Conservation (phyloP, 176 grass and related monocot species). For the Musa beccarii region DNA sequence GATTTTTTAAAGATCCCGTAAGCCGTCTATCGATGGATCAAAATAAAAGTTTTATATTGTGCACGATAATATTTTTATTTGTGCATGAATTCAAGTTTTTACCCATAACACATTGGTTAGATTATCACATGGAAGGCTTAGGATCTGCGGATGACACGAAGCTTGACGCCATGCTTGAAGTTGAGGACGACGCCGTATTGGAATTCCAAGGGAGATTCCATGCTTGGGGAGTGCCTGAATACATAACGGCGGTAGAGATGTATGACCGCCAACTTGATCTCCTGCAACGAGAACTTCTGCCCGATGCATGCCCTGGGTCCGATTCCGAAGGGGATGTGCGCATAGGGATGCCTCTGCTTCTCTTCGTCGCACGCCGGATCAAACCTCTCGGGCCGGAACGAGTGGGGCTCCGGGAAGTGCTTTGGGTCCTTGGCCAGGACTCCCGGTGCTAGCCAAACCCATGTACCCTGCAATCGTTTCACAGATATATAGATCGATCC, state of each 20-base stretch:
- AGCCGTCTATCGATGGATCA: too few species aligned
- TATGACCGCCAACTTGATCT: slow-evolving; percentile 72
- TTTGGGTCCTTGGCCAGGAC: slow-evolving; percentile 64
- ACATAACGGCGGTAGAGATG: slow-evolving; percentile 55
- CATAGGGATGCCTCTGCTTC: slow-evolving; percentile 61
- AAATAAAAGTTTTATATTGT: too few species aligned
- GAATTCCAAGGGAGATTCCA: slow-evolving; percentile 87
- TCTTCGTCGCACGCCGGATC: slow-evolving; percentile 48
- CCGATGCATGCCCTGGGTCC: slow-evolving; percentile 72
- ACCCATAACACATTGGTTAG: too few species aligned
- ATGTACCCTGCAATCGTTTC: slow-evolving; percentile 41
- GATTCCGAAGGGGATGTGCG: slow-evolving; percentile 71
- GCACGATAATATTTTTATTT: too few species aligned
- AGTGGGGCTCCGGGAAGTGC: slow-evolving; percentile 78
- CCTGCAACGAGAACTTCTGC: slow-evolving; percentile 68
- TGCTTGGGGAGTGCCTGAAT: slow-evolving; percentile 67
- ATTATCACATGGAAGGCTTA: not conserved
- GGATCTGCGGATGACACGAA: slow-evolving; percentile 35
- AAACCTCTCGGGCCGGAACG: slow-evolving; percentile 79
- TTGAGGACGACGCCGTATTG: slow-evolving; percentile 67
- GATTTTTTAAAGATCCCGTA: too few species aligned
- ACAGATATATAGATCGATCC: not conserved
- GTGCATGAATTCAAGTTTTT: too few species aligned
- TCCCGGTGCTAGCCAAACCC: slow-evolving; percentile 74
- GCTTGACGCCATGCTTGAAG: slow-evolving; percentile 83